Evolutionary conservation across 805 yeast genomes (phyloP).

Genomic region (Kazachstania taianensis): DNA sequence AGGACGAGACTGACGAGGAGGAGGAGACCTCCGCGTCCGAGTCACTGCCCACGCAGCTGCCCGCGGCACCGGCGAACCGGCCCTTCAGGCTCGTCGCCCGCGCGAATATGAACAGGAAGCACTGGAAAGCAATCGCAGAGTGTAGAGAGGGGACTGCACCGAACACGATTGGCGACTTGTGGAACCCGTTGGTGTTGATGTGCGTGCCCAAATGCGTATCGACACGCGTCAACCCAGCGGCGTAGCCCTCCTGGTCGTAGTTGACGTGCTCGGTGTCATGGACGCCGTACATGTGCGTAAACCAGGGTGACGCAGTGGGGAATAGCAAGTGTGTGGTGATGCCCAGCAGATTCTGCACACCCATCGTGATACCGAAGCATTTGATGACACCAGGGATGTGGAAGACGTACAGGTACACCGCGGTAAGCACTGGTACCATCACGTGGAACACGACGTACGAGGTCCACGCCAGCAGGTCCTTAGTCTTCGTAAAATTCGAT

Average conservation of each 20-base stretch:
- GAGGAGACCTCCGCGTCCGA: not conserved
- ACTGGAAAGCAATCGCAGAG: slow-evolving; percentile 52
- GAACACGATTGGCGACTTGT: slow-evolving; percentile 58
- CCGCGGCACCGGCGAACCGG: slow-evolving; percentile 8
- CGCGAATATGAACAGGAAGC: slow-evolving; percentile 36
- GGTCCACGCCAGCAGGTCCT: slow-evolving; percentile 51
- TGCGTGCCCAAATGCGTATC: slow-evolving; percentile 55
- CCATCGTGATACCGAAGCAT: slow-evolving; percentile 44
- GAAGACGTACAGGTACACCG: slow-evolving; percentile 54
- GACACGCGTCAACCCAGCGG: slow-evolving; percentile 61
- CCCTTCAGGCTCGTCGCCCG: slow-evolving; percentile 20
- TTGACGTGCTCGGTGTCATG: slow-evolving; percentile 38
- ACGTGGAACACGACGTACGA: slow-evolving; percentile 55
- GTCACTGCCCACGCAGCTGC: not conserved
- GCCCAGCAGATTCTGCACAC: slow-evolving; percentile 50
- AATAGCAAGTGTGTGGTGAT: slow-evolving; percentile 49
- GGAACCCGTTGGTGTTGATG: slow-evolving; percentile 51
- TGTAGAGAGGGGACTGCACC: slow-evolving; percentile 58
- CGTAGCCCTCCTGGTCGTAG: slow-evolving; percentile 57
- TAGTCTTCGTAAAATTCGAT: slow-evolving; percentile 31
- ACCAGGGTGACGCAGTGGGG: slow-evolving; percentile 74
- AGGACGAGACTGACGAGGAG: slow-evolving; percentile 3
- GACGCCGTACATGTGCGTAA: slow-evolving; percentile 50
- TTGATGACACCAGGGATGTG: slow-evolving; percentile 55
- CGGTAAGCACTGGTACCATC: slow-evolving; percentile 49